Percentiles rank a stretch among this genome's conserved stretches.
Evolutionary conservation across 805 yeast genomes (phyloP).

Genomic region (Peterozyma xylosa): DNA sequence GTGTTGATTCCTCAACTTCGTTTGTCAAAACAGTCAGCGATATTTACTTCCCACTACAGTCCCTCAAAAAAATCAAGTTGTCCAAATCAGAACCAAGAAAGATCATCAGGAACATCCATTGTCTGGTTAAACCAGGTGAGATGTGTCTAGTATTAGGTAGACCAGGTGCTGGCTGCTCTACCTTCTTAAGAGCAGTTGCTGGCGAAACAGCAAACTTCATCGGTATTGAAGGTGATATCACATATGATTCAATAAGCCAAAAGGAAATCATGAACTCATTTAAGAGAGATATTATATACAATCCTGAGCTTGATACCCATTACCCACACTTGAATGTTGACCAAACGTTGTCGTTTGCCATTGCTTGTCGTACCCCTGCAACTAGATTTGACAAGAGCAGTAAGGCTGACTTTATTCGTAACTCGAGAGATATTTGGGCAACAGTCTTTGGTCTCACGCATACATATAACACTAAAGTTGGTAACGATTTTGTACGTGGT

Average conservation of each 20-base stretch:
- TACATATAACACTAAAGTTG: slow-evolving; percentile 22
- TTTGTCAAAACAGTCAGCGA: slow-evolving; percentile 35
- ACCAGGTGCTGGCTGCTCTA: slow-evolving; percentile 79
- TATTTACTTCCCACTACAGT: slow-evolving; percentile 10
- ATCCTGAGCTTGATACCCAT: slow-evolving; percentile 62
- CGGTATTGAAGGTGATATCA: slow-evolving; percentile 44
- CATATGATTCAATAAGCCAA: slow-evolving; percentile 56
- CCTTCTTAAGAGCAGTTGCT: slow-evolving; percentile 57
- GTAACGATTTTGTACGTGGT: slow-evolving; percentile 53
- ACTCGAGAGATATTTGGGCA: slow-evolving; percentile 32
- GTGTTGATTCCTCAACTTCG: slow-evolving; percentile 39
- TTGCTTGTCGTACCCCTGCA: slow-evolving; percentile 61
- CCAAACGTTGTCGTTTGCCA: slow-evolving; percentile 65
- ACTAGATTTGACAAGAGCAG: slow-evolving; percentile 40
- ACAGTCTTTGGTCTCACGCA: slow-evolving; percentile 16
- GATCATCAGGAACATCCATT: slow-evolving; percentile 16
- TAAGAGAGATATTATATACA: slow-evolving; percentile 50
- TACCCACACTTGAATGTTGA: slow-evolving; percentile 73
- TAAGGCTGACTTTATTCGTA: slow-evolving; percentile 38
- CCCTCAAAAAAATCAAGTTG: slow-evolving; percentile 8
- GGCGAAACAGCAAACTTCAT: slow-evolving; percentile 37
- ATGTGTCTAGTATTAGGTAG: slow-evolving; percentile 63
- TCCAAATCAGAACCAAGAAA: slow-evolving; percentile 16
- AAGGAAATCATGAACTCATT: slow-evolving; percentile 50
- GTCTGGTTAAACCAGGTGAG: slow-evolving; percentile 46